phyloP scores from a whole-genome alignment of 2,329 filamentous ascomycete genomes.

The Fusarium mangiferae region DNA sequence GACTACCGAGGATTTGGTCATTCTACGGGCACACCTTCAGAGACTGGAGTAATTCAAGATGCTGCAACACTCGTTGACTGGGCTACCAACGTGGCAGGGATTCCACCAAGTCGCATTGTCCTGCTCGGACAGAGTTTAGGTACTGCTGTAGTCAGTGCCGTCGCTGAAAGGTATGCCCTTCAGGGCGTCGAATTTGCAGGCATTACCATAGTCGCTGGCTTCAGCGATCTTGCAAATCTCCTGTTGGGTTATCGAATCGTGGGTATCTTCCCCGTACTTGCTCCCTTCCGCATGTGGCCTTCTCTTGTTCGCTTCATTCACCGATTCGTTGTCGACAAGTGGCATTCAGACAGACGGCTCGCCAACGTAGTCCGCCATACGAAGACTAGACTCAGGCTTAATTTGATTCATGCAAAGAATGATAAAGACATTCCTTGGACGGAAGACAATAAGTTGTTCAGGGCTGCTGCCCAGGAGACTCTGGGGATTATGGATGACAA shows the following conservation, averaged over 20 bases:
- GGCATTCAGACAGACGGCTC: conserved; percentile 78
- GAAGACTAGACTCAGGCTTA: conserved; percentile 68
- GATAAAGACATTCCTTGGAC: conserved; percentile 84
- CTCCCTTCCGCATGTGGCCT: conserved; percentile 76
- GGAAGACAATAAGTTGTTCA: conserved; percentile 73
- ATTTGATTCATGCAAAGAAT: conserved; percentile 81
- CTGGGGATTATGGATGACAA: conserved; percentile 50
- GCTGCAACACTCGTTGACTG: conserved; percentile 79
- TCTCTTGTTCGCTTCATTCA: conserved; percentile 70
- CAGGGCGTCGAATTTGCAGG: conserved; percentile 77
- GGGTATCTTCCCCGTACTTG: conserved; percentile 83
- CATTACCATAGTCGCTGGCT: conserved; percentile 81
- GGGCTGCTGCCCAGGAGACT: conserved; percentile 65
- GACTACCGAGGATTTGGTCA: conserved; percentile 91
- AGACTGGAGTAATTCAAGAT: conserved; percentile 84
- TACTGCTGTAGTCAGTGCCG: conserved; percentile 82
- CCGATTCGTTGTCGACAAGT: conserved; percentile 78
- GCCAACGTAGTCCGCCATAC: conserved; percentile 64
- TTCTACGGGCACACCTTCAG: conserved; percentile 82
- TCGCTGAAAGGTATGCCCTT: conserved; percentile 75
- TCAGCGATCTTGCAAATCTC: conserved; percentile 78
- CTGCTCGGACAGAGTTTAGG: conserved; percentile 89
- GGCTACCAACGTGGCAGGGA: conserved; percentile 69
- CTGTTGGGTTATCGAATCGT: conserved; percentile 81
- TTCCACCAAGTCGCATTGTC: conserved; percentile 78